A percentile compares a stretch with the other conserved stretches of the same genome.
Conservation (phyloP, 192 early-diverging fungal species). For the Allomyces macrogynus region DNA sequence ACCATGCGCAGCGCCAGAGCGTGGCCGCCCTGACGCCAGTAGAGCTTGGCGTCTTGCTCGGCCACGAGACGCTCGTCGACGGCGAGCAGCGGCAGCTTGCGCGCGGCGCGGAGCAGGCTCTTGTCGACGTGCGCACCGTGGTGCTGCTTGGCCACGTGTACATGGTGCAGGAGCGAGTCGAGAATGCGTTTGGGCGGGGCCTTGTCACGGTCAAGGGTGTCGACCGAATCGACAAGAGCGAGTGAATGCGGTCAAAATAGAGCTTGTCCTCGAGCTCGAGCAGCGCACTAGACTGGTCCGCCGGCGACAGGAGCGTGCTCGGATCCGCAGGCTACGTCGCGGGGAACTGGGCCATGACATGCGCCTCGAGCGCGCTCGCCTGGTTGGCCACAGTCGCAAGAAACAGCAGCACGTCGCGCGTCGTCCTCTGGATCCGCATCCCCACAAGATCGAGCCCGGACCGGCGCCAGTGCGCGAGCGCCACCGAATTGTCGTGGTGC, state of each 20-base stretch:
- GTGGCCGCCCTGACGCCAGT: not conserved
- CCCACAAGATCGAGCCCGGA: not conserved
- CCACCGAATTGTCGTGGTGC: not conserved
- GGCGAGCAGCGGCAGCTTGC: not conserved
- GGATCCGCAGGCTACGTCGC: too few species aligned
- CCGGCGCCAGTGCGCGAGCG: not conserved
- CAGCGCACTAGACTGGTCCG: not conserved
- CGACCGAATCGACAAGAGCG: not conserved
- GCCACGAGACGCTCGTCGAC: not conserved
- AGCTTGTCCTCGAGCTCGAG: not conserved
- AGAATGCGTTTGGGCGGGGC: not conserved
- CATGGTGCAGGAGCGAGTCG: not conserved
- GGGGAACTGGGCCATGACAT: not conserved
- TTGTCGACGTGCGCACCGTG: not conserved
- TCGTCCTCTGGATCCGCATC: too few species aligned
- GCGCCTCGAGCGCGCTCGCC: not conserved
- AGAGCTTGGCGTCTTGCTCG: not conserved
- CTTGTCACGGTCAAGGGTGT: not conserved
- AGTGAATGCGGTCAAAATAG: not conserved
- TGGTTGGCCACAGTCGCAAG: not conserved
- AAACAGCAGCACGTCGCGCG: not conserved
- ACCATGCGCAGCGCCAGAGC: not conserved
- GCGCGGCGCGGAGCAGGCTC: not conserved
- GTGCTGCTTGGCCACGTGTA: not conserved
- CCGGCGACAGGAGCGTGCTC: too few species aligned